These are phyloP conservation scores for Chlorella sorokiniana DNA, from an alignment of 139 green algal genomes.

Conservation along the genomic window DNA sequence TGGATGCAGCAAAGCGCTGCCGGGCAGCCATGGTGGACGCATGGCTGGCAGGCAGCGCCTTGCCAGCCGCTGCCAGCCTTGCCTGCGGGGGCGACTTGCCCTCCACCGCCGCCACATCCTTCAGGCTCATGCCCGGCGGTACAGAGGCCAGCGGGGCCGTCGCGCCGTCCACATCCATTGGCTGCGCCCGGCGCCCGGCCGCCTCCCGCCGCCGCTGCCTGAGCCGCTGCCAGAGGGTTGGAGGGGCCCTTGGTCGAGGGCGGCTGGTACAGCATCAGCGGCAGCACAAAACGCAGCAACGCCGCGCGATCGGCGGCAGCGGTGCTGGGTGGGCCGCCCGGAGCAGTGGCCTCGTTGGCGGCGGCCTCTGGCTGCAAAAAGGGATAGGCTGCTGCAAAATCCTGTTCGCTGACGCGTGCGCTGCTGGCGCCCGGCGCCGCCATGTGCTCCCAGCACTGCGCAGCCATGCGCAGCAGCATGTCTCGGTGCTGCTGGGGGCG, in stretches of 20 bases:
- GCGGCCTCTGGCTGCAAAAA: constrained; percentile 30
- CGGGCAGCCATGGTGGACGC: neutral
- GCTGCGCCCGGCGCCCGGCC: constrained; percentile 1
- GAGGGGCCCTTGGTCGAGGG: neutral
- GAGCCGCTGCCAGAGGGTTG: constrained; percentile 7
- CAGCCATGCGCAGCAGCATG: constrained; percentile 71
- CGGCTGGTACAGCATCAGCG: constrained; percentile 77
- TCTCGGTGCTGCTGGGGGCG: constrained; percentile 56
- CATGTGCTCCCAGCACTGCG: constrained; percentile 29
- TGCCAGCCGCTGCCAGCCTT: neutral
- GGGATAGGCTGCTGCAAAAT: constrained; percentile 36
- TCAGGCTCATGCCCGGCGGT: constrained; percentile 50
- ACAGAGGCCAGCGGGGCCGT: neutral
- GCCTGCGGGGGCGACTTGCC: constrained; percentile 52
- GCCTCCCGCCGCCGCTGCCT: neutral
- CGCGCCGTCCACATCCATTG: constrained; percentile 13
- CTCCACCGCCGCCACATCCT: constrained; percentile 50
- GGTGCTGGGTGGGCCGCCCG: neutral
- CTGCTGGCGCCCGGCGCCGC: neutral
- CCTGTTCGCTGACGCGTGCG: constrained; percentile 17
- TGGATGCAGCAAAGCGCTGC: neutral
- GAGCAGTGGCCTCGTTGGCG: neutral
- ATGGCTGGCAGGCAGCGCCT: neutral
- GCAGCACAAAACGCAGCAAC: constrained; percentile 67
- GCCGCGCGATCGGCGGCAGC: constrained; percentile 32